These are phyloP conservation scores for Saturnispora sanitii DNA, from an alignment of 805 yeast species.

Conservation along the genomic window DNA sequence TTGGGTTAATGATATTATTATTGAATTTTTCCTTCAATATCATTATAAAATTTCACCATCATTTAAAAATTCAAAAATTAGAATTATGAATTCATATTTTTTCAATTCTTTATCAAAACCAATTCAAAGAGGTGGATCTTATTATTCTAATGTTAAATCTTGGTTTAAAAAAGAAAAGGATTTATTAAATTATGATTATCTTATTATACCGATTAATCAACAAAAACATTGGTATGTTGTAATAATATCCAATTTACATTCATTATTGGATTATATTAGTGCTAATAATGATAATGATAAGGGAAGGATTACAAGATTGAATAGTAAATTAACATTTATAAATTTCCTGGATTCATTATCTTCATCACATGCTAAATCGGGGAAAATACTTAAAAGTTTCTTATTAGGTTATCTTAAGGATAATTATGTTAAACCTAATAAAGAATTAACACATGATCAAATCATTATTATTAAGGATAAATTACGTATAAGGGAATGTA, in stretches of 20 bases:
- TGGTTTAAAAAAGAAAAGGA: constrained; percentile 69
- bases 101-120: constrained; percentile 48
- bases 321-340: constrained; percentile 30
- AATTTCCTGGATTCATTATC: constrained; percentile 70
- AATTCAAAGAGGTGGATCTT: constrained; percentile 19
- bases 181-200: constrained; percentile 43
- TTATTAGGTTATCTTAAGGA: constrained; percentile 63
- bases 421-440: constrained; percentile 31
- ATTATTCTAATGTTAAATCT: constrained; percentile 54
- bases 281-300: no score
- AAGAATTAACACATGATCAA: no score
- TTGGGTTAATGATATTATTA: constrained; percentile 83
- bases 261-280: constrained; percentile 15
- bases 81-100: constrained; percentile 73
- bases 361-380: constrained; percentile 44
- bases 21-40: constrained; percentile 72
- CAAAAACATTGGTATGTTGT: constrained; percentile 83
- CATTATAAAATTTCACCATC: constrained; percentile 29
- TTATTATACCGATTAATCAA: constrained; percentile 76
- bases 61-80: constrained; percentile 28
- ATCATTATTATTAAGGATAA: no score
- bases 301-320: not conserved
- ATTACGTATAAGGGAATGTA: no score
- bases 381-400: constrained; percentile 45
- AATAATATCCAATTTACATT: constrained; percentile 48